phyloP scores from a whole-genome alignment of 2,329 filamentous ascomycete species.

The Dactylellina cionopaga region DNA sequence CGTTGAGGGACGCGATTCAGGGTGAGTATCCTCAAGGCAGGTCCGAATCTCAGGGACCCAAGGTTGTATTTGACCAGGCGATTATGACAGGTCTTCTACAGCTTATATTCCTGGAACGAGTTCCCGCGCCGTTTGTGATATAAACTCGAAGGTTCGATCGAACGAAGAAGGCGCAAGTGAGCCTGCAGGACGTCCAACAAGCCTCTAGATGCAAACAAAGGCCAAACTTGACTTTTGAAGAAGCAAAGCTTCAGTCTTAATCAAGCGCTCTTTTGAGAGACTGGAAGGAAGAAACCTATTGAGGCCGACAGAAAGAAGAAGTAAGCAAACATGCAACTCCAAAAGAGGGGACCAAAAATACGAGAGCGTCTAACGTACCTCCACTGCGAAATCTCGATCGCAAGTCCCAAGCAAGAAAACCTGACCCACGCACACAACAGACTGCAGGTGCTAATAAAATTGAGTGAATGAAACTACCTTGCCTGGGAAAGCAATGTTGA shows the following conservation, averaged over 20 bases:
- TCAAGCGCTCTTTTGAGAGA: conserved; percentile 11
- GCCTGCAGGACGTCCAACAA: conserved; percentile 1
- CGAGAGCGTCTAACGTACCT: conserved; percentile 37
- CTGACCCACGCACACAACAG: conserved; percentile 48
- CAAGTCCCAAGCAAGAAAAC: conserved; percentile 50
- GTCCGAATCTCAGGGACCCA: not conserved
- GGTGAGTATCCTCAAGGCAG: not conserved
- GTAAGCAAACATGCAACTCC: conserved; percentile 49
- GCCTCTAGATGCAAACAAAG: conserved; percentile 4
- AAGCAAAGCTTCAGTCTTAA: conserved; percentile 8
- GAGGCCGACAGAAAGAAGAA: conserved; percentile 28
- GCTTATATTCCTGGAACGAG: not conserved
- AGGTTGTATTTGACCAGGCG: not conserved
- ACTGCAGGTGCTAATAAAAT: conserved; percentile 31
- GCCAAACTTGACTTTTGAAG: conserved; percentile 6
- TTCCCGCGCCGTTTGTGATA: not conserved
- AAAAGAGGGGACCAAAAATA: conserved; percentile 44
- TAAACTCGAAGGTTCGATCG: not conserved
- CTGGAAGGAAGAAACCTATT: conserved; percentile 25
- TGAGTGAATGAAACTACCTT: conserved; percentile 33
- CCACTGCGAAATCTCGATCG: conserved; percentile 35
- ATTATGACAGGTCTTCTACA: not conserved
- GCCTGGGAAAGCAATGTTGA: conserved; percentile 44
- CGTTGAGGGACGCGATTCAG: not conserved
- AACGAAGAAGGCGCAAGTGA: not conserved